Percentiles rank a stretch among this genome's conserved stretches.
Conservation (phyloP, 2,329 filamentous ascomycete genomes). For the Xylariomycetidae sp. region DNA sequence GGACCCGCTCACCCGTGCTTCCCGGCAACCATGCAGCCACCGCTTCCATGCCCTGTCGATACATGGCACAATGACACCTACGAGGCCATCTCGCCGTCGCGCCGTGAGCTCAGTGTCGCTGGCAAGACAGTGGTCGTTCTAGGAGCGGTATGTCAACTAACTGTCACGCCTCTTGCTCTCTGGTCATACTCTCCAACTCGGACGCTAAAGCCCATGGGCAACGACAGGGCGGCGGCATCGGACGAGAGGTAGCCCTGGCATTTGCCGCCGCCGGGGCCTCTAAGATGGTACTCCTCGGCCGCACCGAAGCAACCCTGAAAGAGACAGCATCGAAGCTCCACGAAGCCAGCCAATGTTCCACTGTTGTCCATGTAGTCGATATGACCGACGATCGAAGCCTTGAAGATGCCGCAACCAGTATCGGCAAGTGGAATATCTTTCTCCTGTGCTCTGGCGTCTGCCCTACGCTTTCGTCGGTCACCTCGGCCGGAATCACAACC, state of each 20-base stretch:
- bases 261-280: slow-evolving; percentile 10
- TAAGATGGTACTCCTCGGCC: slow-evolving; percentile 8
- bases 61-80: slow-evolving; percentile 8
- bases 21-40: slow-evolving; percentile 8
- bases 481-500: slow-evolving; percentile 8
- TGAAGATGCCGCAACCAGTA: not conserved
- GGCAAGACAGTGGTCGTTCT: slow-evolving; percentile 5
- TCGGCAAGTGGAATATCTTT: slow-evolving; percentile 5
- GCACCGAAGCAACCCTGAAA: slow-evolving; percentile 3
- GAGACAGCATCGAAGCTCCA: slow-evolving; percentile 5
- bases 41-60: slow-evolving; percentile 2
- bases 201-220: too few species aligned
- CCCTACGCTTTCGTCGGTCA: not conserved
- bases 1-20: too few species aligned
- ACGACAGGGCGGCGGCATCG: slow-evolving; percentile 10
- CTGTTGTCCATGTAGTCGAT: slow-evolving; percentile 1
- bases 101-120: slow-evolving; percentile 3
- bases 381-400: not conserved
- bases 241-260: slow-evolving; percentile 5
- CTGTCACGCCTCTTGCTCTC: not conserved
- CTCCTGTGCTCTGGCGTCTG: slow-evolving; percentile 1
- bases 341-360: not conserved
- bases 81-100: slow-evolving; percentile 3
- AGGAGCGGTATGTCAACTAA: slow-evolving; percentile 2
- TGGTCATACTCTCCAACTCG: too few species aligned